Percentiles rank a stretch among this genome's conserved stretches.
These are phyloP conservation scores for Aspergillus hancockii DNA, from an alignment of 495 filamentous ascomycete genomes.

Conservation along the genomic window DNA sequence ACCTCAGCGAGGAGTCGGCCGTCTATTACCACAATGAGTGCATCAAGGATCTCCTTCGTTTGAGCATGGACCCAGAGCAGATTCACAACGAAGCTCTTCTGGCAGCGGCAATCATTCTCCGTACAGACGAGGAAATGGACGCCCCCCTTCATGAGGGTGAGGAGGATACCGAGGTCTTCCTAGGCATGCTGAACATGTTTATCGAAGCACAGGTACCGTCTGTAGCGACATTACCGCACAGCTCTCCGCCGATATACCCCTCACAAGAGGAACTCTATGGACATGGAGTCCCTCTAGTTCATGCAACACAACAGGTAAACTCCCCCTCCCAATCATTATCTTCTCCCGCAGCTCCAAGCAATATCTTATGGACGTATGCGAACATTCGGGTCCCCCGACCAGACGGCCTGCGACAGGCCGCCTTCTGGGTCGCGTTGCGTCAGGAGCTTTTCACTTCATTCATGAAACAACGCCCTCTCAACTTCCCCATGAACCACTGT, in stretches of 20 bases:
- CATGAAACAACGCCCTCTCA: constrained; percentile 33
- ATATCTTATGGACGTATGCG: not conserved
- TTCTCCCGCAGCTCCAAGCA: not conserved
- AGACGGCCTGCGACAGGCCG: constrained; percentile 30
- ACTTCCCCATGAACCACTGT: constrained; percentile 23
- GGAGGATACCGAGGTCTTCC: constrained; percentile 10
- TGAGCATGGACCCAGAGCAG: constrained; percentile 10
- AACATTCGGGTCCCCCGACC: not conserved
- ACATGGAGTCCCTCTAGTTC: not conserved
- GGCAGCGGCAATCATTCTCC: constrained; percentile 12
- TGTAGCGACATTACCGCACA: not conserved
- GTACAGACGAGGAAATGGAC: constrained; percentile 13
- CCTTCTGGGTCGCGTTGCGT: constrained; percentile 37
- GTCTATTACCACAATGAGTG: constrained; percentile 10
- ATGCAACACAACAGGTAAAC: not conserved
- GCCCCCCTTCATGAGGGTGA: constrained; percentile 4
- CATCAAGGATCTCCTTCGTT: constrained; percentile 4
- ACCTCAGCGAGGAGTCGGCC: constrained; percentile 4
- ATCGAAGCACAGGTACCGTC: constrained; percentile 5
- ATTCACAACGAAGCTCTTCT: constrained; percentile 12
- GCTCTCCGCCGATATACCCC: not conserved
- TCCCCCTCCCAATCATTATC: not conserved
- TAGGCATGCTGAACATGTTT: constrained; percentile 10
- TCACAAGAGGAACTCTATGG: not conserved
- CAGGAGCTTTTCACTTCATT: constrained; percentile 41